phyloP scores from a whole-genome alignment of 2,329 filamentous ascomycete species.

The Eutypa lata region DNA sequence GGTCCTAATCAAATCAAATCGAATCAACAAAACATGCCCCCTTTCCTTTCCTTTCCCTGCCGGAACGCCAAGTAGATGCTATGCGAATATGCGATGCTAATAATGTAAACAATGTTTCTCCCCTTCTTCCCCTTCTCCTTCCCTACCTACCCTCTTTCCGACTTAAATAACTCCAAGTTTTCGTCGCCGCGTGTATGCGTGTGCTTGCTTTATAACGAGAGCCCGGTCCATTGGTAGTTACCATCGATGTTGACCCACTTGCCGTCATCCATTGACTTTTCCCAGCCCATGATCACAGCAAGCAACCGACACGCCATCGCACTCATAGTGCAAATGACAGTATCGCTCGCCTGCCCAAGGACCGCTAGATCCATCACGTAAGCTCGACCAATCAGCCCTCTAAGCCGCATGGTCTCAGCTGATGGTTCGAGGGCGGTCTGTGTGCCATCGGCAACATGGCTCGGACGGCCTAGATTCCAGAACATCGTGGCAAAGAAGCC shows the following conservation, averaged over 20 bases:
- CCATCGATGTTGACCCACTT: constrained; percentile 81
- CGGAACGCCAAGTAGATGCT: too few relatives aligned
- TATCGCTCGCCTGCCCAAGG: constrained; percentile 64
- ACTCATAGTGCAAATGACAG: constrained; percentile 73
- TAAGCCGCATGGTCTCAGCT: constrained; percentile 59
- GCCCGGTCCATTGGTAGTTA: constrained; percentile 57
- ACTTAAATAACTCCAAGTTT: not conserved
- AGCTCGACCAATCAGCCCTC: constrained; percentile 73
- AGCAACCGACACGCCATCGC: constrained; percentile 70
- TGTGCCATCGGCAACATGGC: constrained; percentile 28
- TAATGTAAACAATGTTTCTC: too few relatives aligned
- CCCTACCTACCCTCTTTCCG: too few relatives aligned
- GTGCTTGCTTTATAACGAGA: constrained; percentile 22
- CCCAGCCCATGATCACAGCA: constrained; percentile 86
- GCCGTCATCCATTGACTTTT: constrained; percentile 56
- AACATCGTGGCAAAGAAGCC: constrained; percentile 83
- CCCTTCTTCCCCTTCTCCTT: too few relatives aligned
- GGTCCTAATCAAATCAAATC: too few relatives aligned
- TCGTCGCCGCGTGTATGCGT: not conserved
- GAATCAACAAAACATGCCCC: too few relatives aligned
- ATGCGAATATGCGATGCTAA: too few relatives aligned
- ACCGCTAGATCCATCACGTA: constrained; percentile 81
- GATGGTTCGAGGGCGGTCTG: constrained; percentile 35
- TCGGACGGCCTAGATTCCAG: constrained; percentile 66
- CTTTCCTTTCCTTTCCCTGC: too few relatives aligned